Base-by-base conservation (phyloP, 2,329 filamentous ascomycete genomes). In the Fusarium fujikuroi region DNA sequence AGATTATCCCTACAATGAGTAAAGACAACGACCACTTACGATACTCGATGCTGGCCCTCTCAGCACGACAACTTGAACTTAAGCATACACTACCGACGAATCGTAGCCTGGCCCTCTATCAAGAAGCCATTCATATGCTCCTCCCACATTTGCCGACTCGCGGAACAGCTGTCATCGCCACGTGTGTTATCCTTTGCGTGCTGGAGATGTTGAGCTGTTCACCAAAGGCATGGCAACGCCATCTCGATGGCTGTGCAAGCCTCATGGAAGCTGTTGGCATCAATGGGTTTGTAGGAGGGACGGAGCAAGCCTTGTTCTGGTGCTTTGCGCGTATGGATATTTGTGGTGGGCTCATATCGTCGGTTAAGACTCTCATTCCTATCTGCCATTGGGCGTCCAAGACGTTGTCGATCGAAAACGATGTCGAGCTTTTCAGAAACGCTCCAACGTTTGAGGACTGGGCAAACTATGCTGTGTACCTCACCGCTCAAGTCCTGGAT, bases 241-340 rank as follows among this genome's bases (percentile, higher is more conserved):
- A 88, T 68, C 81, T 88, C 0, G 86, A 88, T 66, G 86, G 86
- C 1, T 88, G 86, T 67, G 86, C 87, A 8, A 84, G 83, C 57
- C 77, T 88, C 0, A 85, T 88, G 70, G 83, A 87, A 70, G 84
- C 86, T 0, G 83, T 85, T 7, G 85, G 84, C 2, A 86, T 88
- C 44, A 85, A 87, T 69, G 86, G 87, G 0, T 87, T 87, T 66
- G 84, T 83, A 0, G 85, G 85, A 0, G 85, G 85, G 7, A 80
- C 86, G 6, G 81, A 87, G 21, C 84, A 87, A 72, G 86, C 86
- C 4, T 77, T 88, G 0, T 88, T 88, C 65, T 88, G 87, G 87
- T 87, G 85, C 62, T 88, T 87, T 77, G 86, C 85, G 0, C 82
- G 86, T 12, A 88, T 88, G 86, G 85, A 88, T 70, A 83, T 88